A percentile compares a stretch with the other conserved stretches of the same genome.
Conservation (phyloP, 2,329 filamentous ascomycete species). For the Neopestalotiopsis sp. region DNA sequence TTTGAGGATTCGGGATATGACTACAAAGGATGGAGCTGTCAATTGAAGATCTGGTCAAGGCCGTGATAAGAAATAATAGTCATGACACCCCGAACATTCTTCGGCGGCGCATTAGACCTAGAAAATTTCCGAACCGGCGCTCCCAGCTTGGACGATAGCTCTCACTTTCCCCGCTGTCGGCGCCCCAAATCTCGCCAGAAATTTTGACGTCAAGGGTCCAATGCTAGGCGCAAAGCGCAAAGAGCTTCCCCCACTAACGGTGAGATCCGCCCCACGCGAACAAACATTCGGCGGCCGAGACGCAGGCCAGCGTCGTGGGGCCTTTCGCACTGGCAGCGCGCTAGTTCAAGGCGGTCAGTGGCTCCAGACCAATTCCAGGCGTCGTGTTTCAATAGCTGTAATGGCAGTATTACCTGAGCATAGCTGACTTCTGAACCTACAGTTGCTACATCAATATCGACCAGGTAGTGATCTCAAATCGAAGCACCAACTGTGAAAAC, state of each 20-base stretch:
- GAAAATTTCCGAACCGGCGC: slow-evolving; percentile 10
- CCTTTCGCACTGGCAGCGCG: not conserved
- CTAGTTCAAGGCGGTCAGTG: not conserved
- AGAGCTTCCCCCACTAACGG: not conserved
- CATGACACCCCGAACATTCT: not conserved
- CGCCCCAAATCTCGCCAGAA: slow-evolving; percentile 4
- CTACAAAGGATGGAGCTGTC: not conserved
- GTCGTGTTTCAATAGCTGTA: too few species aligned
- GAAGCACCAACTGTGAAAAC: too few species aligned
- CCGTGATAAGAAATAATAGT: not conserved
- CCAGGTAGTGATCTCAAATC: too few species aligned
- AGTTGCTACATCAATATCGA: too few species aligned
- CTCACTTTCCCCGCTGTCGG: slow-evolving; percentile 11
- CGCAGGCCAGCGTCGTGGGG: not conserved
- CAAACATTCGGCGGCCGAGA: not conserved
- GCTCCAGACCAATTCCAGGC: not conserved
- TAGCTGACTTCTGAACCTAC: too few species aligned
- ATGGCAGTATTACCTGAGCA: too few species aligned
- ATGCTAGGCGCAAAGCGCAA: not conserved
- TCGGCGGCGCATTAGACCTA: not conserved
- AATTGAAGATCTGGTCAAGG: not conserved
- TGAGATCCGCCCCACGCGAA: not conserved
- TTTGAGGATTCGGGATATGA: not conserved
- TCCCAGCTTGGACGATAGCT: slow-evolving; percentile 1
- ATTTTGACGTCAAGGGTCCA: slow-evolving; percentile 16